These are phyloP conservation scores for Pseudogymnoascus sp. DNA, from an alignment of 2,329 filamentous ascomycete genomes.

Conservation along the genomic window DNA sequence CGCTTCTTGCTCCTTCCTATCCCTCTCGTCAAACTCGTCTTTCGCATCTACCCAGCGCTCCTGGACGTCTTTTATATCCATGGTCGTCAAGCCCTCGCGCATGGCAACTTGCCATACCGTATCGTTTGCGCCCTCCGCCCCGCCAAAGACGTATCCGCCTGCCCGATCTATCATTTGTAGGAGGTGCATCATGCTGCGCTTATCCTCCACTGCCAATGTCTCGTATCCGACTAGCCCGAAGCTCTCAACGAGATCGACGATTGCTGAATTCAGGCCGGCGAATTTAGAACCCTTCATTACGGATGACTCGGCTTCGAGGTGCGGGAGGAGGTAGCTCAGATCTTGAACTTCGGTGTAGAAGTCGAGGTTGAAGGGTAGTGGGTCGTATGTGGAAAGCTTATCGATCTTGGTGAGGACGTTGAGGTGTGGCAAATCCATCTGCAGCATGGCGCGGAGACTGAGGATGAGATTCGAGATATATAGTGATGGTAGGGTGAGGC, in stretches of 20 bases:
- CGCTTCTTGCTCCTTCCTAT: slow-evolving; percentile 67
- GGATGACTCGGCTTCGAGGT: slow-evolving; percentile 72
- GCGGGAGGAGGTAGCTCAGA: slow-evolving; percentile 72
- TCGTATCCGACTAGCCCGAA: slow-evolving; percentile 90
- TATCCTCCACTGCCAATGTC: slow-evolving; percentile 91
- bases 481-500: slow-evolving; percentile 83
- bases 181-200: slow-evolving; percentile 91
- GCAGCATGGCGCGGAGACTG: slow-evolving; percentile 90
- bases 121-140: slow-evolving; percentile 86
- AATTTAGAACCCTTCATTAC: slow-evolving; percentile 68
- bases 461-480: slow-evolving; percentile 93
- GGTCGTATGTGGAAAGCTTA: slow-evolving; percentile 76
- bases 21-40: slow-evolving; percentile 76
- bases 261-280: slow-evolving; percentile 73
- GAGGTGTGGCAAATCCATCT: slow-evolving; percentile 92
- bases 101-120: slow-evolving; percentile 97
- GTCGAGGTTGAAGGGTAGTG: slow-evolving; percentile 89
- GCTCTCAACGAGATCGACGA: slow-evolving; percentile 78
- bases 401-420: slow-evolving; percentile 98
- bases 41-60: slow-evolving; percentile 92
- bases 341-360: slow-evolving; percentile 98
- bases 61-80: slow-evolving; percentile 85
- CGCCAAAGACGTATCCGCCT: slow-evolving; percentile 86
- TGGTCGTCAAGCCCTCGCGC: slow-evolving; percentile 63
- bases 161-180: slow-evolving; percentile 85